Evolutionary conservation across 2,329 filamentous ascomycete genomes (phyloP).

Genomic region (Cladophialophora bantiana): DNA sequence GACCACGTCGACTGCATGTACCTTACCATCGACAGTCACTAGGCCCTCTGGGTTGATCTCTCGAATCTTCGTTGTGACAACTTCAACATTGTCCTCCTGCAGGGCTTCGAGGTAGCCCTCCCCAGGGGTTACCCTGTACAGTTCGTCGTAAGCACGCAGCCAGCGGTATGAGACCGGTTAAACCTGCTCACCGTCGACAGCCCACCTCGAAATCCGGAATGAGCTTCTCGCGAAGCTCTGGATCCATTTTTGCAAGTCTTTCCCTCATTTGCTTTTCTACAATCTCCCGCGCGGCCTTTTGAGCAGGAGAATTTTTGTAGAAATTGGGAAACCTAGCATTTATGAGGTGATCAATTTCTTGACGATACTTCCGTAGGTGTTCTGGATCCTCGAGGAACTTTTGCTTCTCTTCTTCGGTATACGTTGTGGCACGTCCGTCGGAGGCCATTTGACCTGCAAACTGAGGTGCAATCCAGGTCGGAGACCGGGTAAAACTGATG

Average conservation of each 20-base stretch:
- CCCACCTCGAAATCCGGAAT: constrained; percentile 1
- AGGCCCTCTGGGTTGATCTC: constrained; percentile 51
- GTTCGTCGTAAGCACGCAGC: not conserved
- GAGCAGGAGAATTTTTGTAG: constrained; percentile 55
- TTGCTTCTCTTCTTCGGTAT: constrained; percentile 34
- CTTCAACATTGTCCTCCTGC: constrained; percentile 53
- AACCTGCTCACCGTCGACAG: not conserved
- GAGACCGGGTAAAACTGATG: constrained; percentile 35
- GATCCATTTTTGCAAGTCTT: not conserved
- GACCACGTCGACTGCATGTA: constrained; percentile 49
- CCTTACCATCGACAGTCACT: constrained; percentile 46
- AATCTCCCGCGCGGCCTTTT: constrained; percentile 59
- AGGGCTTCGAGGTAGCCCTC: constrained; percentile 53
- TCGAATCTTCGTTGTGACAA: constrained; percentile 48
- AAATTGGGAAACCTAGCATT: constrained; percentile 43
- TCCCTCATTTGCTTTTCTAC: constrained; percentile 58
- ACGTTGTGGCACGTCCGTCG: constrained; percentile 31
- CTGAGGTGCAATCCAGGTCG: constrained; percentile 39
- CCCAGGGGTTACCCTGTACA: constrained; percentile 45
- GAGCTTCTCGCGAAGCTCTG: not conserved
- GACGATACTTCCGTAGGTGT: not conserved
- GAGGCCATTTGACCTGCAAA: constrained; percentile 24
- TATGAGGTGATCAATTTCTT: not conserved
- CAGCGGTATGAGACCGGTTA: not conserved
- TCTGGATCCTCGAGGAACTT: not conserved